Evolutionary conservation across 345 rosid genomes (phyloP).

Genomic region (Mercurialis annua): DNA sequence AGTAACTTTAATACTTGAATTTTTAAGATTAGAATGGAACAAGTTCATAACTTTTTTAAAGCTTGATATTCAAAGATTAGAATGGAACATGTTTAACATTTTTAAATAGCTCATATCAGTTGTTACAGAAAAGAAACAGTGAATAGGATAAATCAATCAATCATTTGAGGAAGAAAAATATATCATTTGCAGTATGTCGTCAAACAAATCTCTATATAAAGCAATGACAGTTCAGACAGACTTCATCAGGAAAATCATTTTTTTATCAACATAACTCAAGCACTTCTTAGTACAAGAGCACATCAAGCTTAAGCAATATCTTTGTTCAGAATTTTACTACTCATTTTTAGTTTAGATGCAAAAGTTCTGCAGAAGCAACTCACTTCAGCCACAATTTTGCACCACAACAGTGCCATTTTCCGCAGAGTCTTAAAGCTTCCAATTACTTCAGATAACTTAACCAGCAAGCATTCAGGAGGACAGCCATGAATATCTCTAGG

Average conservation of each 20-base stretch:
- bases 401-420: conserved; percentile 85
- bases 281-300: not conserved
- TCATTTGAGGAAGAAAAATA: not conserved
- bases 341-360: conserved; percentile 3
- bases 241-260: not conserved
- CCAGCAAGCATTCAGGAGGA: conserved; percentile 72
- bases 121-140: not conserved
- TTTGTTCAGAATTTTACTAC: not conserved
- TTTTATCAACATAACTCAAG: not conserved
- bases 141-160: not conserved
- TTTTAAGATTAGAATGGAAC: not conserved
- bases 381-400: conserved; percentile 76
- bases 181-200: no score
- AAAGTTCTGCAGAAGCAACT: conserved; percentile 32
- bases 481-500: conserved; percentile 81
- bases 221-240: not conserved
- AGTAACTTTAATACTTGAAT: conserved; percentile 5
- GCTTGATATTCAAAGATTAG: not conserved
- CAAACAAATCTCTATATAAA: not conserved
- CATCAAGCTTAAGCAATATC: conserved; percentile 5
- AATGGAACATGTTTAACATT: no score
- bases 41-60: no score
- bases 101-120: no score
- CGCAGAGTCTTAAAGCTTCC: conserved; percentile 76
- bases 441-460: conserved; percentile 85